Evolutionary conservation across 352 stramenopile species (phyloP).

Genomic region (Pythium dissimile): DNA sequence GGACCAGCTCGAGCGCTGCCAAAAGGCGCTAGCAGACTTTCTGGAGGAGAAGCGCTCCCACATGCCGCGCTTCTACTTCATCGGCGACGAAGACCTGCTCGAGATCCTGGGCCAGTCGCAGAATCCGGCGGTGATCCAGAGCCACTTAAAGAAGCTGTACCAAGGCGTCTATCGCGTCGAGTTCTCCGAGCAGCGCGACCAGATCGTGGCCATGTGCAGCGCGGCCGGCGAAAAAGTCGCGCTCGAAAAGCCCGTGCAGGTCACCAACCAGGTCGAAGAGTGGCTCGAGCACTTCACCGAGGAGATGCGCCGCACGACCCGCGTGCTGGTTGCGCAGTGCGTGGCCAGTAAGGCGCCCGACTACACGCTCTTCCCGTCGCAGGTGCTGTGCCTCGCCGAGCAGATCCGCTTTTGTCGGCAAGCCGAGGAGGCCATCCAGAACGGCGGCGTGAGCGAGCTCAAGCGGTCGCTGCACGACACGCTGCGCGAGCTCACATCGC

Average conservation of each 20-base stretch:
- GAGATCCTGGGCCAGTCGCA: constrained; percentile 94
- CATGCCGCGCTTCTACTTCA: constrained; percentile 97
- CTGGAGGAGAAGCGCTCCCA: constrained; percentile 91
- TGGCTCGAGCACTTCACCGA: constrained; percentile 91
- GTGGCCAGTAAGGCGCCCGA: constrained; percentile 73
- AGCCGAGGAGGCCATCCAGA: constrained; percentile 82
- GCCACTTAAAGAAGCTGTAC: constrained; percentile 96
- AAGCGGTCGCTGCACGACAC: constrained; percentile 62
- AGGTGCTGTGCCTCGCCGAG: constrained; percentile 91
- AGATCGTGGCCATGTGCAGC: constrained; percentile 90
- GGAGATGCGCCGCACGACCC: constrained; percentile 90
- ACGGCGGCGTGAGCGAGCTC: constrained; percentile 61
- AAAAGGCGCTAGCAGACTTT: constrained; percentile 94
- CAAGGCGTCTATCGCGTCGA: constrained; percentile 92
- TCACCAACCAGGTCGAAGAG: constrained; percentile 91
- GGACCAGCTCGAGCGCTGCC: constrained; percentile 92
- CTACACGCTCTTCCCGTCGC: constrained; percentile 87
- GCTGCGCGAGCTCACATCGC: constrained; percentile 62
- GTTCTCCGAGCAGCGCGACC: constrained; percentile 77
- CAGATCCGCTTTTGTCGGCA: constrained; percentile 91
- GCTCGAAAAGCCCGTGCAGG: constrained; percentile 74
- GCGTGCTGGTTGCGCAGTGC: constrained; percentile 70
- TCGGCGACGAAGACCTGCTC: constrained; percentile 94
- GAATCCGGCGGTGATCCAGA: constrained; percentile 93
- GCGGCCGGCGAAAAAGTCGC: constrained; percentile 76